Evolutionary conservation across 306 rosid species (phyloP).

Genomic region (Quercus gilva): DNA sequence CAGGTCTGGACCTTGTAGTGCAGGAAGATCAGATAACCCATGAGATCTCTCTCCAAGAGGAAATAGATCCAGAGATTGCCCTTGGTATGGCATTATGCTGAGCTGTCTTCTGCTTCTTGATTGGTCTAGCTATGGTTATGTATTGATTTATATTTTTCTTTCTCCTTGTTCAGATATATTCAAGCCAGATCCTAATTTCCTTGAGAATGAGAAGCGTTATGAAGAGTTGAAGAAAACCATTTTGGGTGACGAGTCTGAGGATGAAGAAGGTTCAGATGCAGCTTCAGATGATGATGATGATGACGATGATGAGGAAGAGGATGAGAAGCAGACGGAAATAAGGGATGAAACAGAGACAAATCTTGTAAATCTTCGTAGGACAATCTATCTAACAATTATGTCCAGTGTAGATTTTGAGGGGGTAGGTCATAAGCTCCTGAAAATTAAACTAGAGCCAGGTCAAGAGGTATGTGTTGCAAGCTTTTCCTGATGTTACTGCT

Average conservation of each 20-base stretch:
- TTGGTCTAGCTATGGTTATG: conserved; percentile 8
- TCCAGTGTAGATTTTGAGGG: conserved; percentile 96
- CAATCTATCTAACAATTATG: no score
- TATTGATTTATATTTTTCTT: neutral
- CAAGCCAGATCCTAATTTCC: no score
- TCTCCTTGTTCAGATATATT: no score
- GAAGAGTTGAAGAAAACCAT: no score
- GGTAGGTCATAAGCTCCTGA: conserved; percentile 93
- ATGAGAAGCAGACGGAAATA: no score
- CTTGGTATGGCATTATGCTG: conserved; percentile 36
- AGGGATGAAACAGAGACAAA: no score
- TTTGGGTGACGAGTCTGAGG: no score
- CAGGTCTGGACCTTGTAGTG: conserved; percentile 55
- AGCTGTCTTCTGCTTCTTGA: conserved; percentile 1
- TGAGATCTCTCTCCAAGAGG: conserved; percentile 52
- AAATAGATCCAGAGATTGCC: conserved; percentile 40
- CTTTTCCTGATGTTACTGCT: conserved; percentile 1
- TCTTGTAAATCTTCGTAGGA: no score
- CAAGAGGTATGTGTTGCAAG: conserved; percentile 67
- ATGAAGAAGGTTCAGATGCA: no score
- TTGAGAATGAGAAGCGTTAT: no score
- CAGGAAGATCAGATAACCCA: conserved; percentile 61
- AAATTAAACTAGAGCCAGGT: conserved; percentile 94
- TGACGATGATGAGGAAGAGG: no score
- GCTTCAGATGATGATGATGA: no score